phyloP scores from a whole-genome alignment of 257 asterid species.

The Craterostigma plantagineum region DNA sequence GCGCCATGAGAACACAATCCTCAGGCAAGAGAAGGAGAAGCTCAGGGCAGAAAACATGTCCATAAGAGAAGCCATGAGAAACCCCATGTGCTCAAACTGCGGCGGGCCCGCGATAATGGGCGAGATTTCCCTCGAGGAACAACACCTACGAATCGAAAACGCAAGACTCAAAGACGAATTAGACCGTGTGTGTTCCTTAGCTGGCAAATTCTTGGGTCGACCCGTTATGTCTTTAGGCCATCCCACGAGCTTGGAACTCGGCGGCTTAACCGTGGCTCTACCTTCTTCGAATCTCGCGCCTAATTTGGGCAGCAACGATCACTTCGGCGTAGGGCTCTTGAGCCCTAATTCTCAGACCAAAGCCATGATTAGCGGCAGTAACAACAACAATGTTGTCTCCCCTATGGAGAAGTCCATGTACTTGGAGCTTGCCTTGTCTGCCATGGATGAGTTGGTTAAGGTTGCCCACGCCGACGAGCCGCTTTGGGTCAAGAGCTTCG shows the following conservation, averaged over 20 bases:
- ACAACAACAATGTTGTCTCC: slow-evolving; percentile 11
- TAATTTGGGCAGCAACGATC: slow-evolving; percentile 34
- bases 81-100: slow-evolving; percentile 41
- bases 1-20: slow-evolving; percentile 38
- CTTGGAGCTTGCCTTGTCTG: slow-evolving; percentile 69
- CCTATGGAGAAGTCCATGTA: slow-evolving; percentile 70
- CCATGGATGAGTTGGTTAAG: slow-evolving; percentile 84
- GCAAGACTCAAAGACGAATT: slow-evolving; percentile 39
- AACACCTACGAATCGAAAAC: slow-evolving; percentile 37
- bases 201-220: slow-evolving; percentile 35
- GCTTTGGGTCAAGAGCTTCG: slow-evolving; percentile 52
- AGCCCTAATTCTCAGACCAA: slow-evolving; percentile 14
- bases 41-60: slow-evolving; percentile 42
- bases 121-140: slow-evolving; percentile 47
- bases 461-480: slow-evolving; percentile 59
- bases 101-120: slow-evolving; percentile 43
- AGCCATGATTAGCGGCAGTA: slow-evolving; percentile 4
- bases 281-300: slow-evolving; percentile 6
- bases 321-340: slow-evolving; percentile 15
- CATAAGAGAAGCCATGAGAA: slow-evolving; percentile 33
- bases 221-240: slow-evolving; percentile 16
- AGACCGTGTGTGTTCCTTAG: slow-evolving; percentile 29
- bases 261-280: slow-evolving; percentile 17
- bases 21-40: slow-evolving; percentile 44
- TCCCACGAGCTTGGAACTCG: slow-evolving; percentile 51